A percentile compares a stretch with the other conserved stretches of the same genome.
Evolutionary conservation across 1,284 basidiomycete species (phyloP).

Genomic region (Sanguinoderma infundibulare): DNA sequence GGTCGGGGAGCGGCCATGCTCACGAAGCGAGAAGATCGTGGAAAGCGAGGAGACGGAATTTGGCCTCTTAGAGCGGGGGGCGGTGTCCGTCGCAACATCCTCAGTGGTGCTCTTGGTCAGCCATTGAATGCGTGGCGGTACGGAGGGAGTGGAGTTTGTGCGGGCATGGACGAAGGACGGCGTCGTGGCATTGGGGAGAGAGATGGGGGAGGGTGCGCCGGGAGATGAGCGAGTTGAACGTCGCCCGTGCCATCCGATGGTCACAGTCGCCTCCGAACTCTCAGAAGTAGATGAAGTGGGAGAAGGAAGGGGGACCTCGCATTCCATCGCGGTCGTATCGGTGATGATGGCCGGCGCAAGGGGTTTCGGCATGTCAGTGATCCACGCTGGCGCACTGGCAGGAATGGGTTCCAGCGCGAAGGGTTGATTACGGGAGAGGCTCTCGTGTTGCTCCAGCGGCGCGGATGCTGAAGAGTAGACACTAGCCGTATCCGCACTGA

Average conservation of each 20-base stretch:
- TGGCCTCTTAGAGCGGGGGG: slow-evolving; percentile 4
- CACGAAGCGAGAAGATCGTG: slow-evolving; percentile 12
- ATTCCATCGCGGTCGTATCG: background rate
- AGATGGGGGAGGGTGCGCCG: slow-evolving; percentile 3
- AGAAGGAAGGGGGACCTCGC: background rate
- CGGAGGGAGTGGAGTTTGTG: slow-evolving; percentile 11
- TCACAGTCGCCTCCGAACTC: background rate
- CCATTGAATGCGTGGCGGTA: slow-evolving; percentile 20
- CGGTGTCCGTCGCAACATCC: background rate
- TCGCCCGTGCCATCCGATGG: background rate
- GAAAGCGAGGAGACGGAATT: slow-evolving; percentile 20
- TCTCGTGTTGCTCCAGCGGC: slow-evolving; percentile 36
- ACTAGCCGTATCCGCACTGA: slow-evolving; percentile 38
- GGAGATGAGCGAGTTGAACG: background rate
- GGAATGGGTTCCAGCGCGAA: slow-evolving; percentile 22
- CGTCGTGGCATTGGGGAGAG: slow-evolving; percentile 3
- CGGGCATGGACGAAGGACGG: slow-evolving; percentile 6
- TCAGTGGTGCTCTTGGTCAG: slow-evolving; percentile 4
- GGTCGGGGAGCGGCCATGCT: background rate
- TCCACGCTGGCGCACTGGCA: slow-evolving; percentile 17
- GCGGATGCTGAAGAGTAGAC: slow-evolving; percentile 46
- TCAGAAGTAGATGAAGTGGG: background rate
- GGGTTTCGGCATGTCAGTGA: slow-evolving; percentile 15
- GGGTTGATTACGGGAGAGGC: slow-evolving; percentile 24
- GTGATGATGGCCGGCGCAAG: slow-evolving; percentile 13